These are phyloP conservation scores for Suillus alpinus DNA, from an alignment of 768 basidiomycete species.

Conservation along the genomic window DNA sequence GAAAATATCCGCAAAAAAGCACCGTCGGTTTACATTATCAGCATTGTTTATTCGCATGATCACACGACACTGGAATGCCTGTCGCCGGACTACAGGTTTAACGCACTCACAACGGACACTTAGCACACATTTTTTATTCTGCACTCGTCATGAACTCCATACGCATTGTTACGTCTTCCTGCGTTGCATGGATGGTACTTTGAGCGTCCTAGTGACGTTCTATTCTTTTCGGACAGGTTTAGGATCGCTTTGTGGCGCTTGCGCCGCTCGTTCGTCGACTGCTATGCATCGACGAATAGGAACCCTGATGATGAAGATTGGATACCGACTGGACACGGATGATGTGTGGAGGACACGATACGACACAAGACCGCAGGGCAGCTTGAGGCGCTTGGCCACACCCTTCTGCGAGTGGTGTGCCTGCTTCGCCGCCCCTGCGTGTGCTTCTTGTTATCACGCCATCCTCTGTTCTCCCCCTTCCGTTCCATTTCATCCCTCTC, in stretches of 20 bases:
- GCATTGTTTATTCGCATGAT: constrained; percentile 36
- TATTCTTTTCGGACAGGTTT: constrained; percentile 29
- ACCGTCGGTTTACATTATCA: constrained; percentile 36
- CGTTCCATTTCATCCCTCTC: constrained; percentile 52
- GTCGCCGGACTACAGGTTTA: constrained; percentile 56
- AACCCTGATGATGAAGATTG: constrained; percentile 45
- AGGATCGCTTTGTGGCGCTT: constrained; percentile 31
- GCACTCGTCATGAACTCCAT: constrained; percentile 39
- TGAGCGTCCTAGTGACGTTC: constrained; percentile 22
- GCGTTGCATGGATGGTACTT: constrained; percentile 15
- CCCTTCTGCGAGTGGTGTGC: constrained; percentile 48
- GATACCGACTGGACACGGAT: constrained; percentile 46
- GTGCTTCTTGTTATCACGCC: constrained; percentile 41
- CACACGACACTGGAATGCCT: constrained; percentile 45
- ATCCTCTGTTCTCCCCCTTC: constrained; percentile 42
- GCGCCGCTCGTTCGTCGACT: constrained; percentile 45
- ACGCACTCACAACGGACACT: constrained; percentile 47
- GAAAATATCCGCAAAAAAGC: constrained; percentile 21
- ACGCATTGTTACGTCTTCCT: constrained; percentile 20
- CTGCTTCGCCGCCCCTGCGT: constrained; percentile 54
- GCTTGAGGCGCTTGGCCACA: constrained; percentile 55
- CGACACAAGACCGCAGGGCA: constrained; percentile 65
- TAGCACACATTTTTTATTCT: constrained; percentile 38
- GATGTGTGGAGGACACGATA: constrained; percentile 56
- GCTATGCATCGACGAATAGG: constrained; percentile 28